Conservation (phyloP, 441 rosid genomes). For the Populus trichocarpa region DNA sequence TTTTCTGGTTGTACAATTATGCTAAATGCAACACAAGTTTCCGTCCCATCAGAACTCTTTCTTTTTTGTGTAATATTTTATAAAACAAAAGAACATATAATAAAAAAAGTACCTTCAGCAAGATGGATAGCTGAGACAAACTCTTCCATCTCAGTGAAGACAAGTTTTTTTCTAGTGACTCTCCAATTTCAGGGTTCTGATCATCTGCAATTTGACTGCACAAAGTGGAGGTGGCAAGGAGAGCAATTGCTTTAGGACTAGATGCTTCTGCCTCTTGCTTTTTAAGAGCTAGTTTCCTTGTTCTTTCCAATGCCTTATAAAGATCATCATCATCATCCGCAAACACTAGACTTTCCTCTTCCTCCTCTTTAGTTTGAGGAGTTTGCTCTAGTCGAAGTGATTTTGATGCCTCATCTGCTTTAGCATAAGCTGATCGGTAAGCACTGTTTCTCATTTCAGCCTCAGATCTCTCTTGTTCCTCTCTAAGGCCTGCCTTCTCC, state of each 20-base stretch:
- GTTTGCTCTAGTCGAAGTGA: conserved; percentile 61
- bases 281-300: conserved; percentile 76
- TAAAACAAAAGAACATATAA: not conserved
- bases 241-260: conserved; percentile 77
- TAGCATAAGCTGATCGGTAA: conserved; percentile 67
- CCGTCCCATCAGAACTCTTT: not conserved
- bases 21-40: not conserved
- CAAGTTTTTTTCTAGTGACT: conserved; percentile 75
- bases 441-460: conserved; percentile 77
- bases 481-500: conserved; percentile 77
- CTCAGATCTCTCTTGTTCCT: conserved; percentile 75
- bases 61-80: not conserved
- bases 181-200: conserved; percentile 40
- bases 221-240: conserved; percentile 44
- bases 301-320: conserved; percentile 71
- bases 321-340: conserved; percentile 88
- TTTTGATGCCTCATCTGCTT: conserved; percentile 92
- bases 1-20: not conserved
- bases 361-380: conserved; percentile 46
- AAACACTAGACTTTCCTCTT: conserved; percentile 52
- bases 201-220: conserved; percentile 44
- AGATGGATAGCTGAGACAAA: conserved; percentile 92
- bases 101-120: conserved; percentile 54
- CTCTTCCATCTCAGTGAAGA: conserved; percentile 92
- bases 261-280: conserved; percentile 56